Evolutionary conservation across 495 filamentous ascomycete species (phyloP).

Genomic region (Podospora bellae-mahoneyi): DNA sequence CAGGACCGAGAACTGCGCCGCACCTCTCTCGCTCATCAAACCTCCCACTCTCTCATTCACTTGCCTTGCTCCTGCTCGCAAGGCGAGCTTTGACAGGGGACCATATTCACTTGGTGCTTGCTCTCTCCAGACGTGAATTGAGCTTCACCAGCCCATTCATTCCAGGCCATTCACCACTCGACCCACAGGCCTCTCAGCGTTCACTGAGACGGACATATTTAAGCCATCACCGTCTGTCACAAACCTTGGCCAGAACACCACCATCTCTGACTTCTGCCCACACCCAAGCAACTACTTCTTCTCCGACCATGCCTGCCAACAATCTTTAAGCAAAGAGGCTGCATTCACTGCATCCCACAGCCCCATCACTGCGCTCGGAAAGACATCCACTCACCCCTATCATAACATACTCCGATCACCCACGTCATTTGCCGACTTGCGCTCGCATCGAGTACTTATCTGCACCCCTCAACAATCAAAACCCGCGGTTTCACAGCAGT

Average conservation of each 20-base stretch:
- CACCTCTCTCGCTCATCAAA: conserved; percentile 3
- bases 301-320: conserved; percentile 16
- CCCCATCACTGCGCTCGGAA: conserved; percentile 1
- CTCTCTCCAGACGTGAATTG: neutral
- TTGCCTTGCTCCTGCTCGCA: neutral
- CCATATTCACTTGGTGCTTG: neutral
- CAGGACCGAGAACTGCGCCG: conserved; percentile 7
- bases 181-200: conserved; percentile 4
- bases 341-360: conserved; percentile 11
- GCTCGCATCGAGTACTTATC: neutral
- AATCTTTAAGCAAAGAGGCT: conserved; percentile 10
- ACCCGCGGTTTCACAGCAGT: neutral
- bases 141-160: conserved; percentile 1
- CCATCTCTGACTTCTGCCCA: neutral
- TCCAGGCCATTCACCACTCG: neutral
- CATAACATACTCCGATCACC: conserved; percentile 6
- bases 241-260: conserved; percentile 2
- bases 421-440: neutral
- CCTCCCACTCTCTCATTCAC: neutral
- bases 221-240: conserved; percentile 9
- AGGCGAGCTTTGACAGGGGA: neutral
- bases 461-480: neutral
- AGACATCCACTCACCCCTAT: neutral
- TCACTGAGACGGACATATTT: no score
- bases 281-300: conserved; percentile 1